These are phyloP conservation scores for Pterocarpus santalinus DNA, from an alignment of 306 rosid species.

Conservation along the genomic window DNA sequence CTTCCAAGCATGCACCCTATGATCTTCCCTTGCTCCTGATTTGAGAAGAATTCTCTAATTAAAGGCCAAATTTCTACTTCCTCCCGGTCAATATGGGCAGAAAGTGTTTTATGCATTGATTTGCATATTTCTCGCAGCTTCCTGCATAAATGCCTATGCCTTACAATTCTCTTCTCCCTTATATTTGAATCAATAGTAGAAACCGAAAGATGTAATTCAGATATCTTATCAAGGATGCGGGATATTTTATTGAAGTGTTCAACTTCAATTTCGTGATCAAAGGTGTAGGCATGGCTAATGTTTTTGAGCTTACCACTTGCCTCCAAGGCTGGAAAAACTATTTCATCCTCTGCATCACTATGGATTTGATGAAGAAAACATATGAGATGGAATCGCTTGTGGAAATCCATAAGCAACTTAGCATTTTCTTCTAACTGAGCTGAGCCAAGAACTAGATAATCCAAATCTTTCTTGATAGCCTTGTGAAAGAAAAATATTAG, in stretches of 20 bases:
- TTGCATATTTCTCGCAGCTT: constrained; percentile 78
- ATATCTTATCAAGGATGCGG: constrained; percentile 69
- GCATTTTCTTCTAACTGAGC: constrained; percentile 72
- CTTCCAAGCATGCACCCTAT: constrained; percentile 90
- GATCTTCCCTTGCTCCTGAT: constrained; percentile 80
- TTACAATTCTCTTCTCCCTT: constrained; percentile 53
- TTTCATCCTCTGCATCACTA: constrained; percentile 90
- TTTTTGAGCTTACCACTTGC: constrained; percentile 74
- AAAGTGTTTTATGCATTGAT: constrained; percentile 67
- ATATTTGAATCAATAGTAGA: constrained; percentile 51
- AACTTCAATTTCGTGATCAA: constrained; percentile 83
- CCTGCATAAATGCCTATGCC: constrained; percentile 63
- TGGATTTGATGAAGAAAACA: constrained; percentile 79
- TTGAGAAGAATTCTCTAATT: constrained; percentile 74
- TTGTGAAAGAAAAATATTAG: constrained; percentile 85
- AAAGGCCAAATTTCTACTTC: constrained; percentile 87
- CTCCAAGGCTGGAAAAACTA: constrained; percentile 98
- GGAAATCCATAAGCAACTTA: constrained; percentile 65
- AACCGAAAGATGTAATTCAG: constrained; percentile 59
- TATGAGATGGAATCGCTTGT: constrained; percentile 69
- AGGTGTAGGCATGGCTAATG: constrained; percentile 83
- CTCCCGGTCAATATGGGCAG: constrained; percentile 77
- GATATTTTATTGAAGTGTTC: constrained; percentile 70
- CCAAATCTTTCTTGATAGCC: constrained; percentile 94
- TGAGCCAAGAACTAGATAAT: constrained; percentile 80